phyloP scores from a whole-genome alignment of 2,329 filamentous ascomycete species.

The Magnaporthiopsis poae region DNA sequence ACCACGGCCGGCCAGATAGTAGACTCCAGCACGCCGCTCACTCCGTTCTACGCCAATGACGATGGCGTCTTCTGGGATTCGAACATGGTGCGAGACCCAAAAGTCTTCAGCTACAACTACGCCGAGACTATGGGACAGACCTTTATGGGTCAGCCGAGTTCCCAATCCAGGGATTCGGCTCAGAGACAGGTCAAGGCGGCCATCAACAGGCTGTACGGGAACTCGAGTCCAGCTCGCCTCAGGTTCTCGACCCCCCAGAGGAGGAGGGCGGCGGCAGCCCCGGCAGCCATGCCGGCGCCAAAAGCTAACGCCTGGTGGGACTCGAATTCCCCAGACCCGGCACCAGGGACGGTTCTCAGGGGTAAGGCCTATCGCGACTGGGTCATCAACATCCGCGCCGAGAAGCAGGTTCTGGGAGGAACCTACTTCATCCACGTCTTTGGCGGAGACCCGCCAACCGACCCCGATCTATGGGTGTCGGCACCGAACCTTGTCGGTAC shows the following conservation, averaged over 20 bases:
- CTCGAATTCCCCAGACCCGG: not conserved
- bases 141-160: slow-evolving; percentile 18
- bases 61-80: slow-evolving; percentile 60
- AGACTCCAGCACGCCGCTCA: slow-evolving; percentile 47
- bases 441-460: slow-evolving; percentile 40
- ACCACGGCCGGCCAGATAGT: slow-evolving; percentile 43
- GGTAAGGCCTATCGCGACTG: slow-evolving; percentile 48
- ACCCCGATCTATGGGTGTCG: slow-evolving; percentile 39
- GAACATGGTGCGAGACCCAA: slow-evolving; percentile 46
- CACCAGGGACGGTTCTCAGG: slow-evolving; percentile 23
- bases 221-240: slow-evolving; percentile 29
- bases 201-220: slow-evolving; percentile 55
- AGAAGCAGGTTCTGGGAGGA: slow-evolving; percentile 48
- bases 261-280: slow-evolving; percentile 10
- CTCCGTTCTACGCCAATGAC: slow-evolving; percentile 54
- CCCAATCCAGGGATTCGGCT: slow-evolving; percentile 25
- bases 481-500: slow-evolving; percentile 51
- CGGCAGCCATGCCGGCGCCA: too few relatives aligned
- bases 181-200: slow-evolving; percentile 25
- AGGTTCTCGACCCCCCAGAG: slow-evolving; percentile 7
- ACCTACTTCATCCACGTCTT: slow-evolving; percentile 62
- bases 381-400: slow-evolving; percentile 55
- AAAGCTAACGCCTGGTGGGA: not conserved
- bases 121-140: slow-evolving; percentile 42
- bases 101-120: slow-evolving; percentile 65